Evolutionary conservation across 306 rosid species (phyloP).

Genomic region (Sphenostylis stenocarpa): DNA sequence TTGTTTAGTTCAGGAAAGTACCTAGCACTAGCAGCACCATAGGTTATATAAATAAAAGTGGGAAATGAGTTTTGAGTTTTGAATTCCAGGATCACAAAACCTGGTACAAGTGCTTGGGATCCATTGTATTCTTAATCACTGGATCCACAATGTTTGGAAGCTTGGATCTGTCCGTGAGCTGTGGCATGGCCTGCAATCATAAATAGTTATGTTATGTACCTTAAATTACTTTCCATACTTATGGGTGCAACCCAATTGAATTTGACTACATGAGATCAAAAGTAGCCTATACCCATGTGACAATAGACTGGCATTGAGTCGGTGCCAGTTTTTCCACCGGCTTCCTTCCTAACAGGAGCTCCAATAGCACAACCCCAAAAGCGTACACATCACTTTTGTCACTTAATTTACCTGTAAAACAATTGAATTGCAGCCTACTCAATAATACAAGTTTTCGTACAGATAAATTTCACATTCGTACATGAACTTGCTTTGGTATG

Average conservation of each 20-base stretch:
- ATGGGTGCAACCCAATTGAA: neutral
- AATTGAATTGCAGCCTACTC: neutral
- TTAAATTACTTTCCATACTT: neutral
- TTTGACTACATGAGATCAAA: constrained; percentile 1
- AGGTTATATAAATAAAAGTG: neutral
- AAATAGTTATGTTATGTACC: neutral
- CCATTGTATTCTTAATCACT: constrained; percentile 75
- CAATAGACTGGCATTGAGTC: constrained; percentile 85
- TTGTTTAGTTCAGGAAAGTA: neutral
- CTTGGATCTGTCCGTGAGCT: constrained; percentile 87
- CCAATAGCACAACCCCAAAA: constrained; percentile 87
- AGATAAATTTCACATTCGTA: neutral
- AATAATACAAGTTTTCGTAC: neutral
- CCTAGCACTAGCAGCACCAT: neutral
- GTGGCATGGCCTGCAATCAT: constrained; percentile 92
- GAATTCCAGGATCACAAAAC: constrained; percentile 36
- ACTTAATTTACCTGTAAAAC: constrained; percentile 71
- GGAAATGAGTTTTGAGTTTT: neutral
- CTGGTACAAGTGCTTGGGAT: constrained; percentile 87
- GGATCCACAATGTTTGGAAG: constrained; percentile 84
- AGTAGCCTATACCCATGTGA: constrained; percentile 82
- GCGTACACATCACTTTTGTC: constrained; percentile 98
- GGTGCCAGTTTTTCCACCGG: constrained; percentile 90
- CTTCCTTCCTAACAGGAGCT: constrained; percentile 78
- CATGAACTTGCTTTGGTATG: neutral